Base-by-base conservation (phyloP, 1,284 basidiomycete species). In the Pascua sp. region DNA sequence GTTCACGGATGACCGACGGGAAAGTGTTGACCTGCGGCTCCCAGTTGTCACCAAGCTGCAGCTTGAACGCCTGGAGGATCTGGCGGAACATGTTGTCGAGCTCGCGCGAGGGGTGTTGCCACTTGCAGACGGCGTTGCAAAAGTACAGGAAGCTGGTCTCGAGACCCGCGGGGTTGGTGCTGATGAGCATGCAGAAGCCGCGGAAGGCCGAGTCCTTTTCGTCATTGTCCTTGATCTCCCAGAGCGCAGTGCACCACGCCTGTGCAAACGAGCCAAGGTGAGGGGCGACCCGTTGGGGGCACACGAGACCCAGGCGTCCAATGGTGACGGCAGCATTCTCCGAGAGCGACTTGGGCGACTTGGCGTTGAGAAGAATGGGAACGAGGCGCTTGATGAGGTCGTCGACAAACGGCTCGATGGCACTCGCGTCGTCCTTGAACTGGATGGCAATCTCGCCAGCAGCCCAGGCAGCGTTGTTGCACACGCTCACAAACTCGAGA, bases 321-420 rank as follows among this genome's bases (percentile, higher is more conserved):
- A 99, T 97, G n/a, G 95, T 98, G 10, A 99, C 96, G 1, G 96
- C 96, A 5, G 96, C 93, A 70, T 98, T 99, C 81, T 99, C 96
- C 63, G 93, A 90, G 49, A 98, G 80, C 66, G 90, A 94, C 63
- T 95, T 88, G 9, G 92, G 92, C 45, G 91, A 91, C 77, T 94
- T 93, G 45, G 89, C 85, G 74, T 91, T 81, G 60, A 97, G 80
- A 52, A 99, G 82, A 56, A 98, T 95, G 9, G 95, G 93, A 50
- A 98, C 88, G 37, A 99, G 83, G 39, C 92, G 85, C 51, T 88
- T 81, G 67, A 98, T 90, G 47, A 99, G 80, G 4, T 89, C 87
- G 54, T 86, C 83, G 8, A 95, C 91, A 85, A 89, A 96, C 76
- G 88, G 89, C 69, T 86, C 85, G 79, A 96, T 91, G 9, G 66